Evolutionary conservation across 2,329 filamentous ascomycete genomes (phyloP).

Genomic region (Aspergillus arachidicola): DNA sequence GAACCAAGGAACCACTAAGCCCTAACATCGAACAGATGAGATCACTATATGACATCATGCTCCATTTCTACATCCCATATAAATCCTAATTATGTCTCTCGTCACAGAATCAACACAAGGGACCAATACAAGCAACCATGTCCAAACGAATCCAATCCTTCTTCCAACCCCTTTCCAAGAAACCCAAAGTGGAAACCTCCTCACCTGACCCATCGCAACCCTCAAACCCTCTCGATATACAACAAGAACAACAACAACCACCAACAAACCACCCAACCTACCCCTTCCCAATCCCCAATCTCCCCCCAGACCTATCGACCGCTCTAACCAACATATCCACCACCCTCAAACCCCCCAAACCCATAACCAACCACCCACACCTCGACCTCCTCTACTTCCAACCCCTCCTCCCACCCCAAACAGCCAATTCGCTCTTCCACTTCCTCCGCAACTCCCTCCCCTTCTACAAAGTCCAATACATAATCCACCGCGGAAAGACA

Average conservation of each 20-base stretch:
- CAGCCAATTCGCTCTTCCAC: constrained; percentile 64
- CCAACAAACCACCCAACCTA: constrained; percentile 53
- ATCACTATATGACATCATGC: constrained; percentile 1
- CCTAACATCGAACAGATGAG: neutral
- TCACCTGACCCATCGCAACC: neutral
- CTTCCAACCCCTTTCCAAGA: constrained; percentile 57
- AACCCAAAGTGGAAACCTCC: constrained; percentile 25
- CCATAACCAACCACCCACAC: constrained; percentile 69
- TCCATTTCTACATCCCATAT: neutral
- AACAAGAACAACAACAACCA: constrained; percentile 8
- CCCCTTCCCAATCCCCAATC: constrained; percentile 54
- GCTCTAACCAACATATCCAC: constrained; percentile 23
- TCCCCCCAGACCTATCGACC: constrained; percentile 46
- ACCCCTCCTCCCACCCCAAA: constrained; percentile 65
- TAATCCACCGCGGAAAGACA: constrained; percentile 66
- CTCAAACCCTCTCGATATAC: constrained; percentile 18
- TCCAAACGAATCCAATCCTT: constrained; percentile 70
- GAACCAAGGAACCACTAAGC: constrained; percentile 1
- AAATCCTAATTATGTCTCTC: neutral
- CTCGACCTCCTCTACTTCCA: constrained; percentile 76
- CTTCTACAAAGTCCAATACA: constrained; percentile 76
- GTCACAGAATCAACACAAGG: neutral
- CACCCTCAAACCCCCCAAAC: constrained; percentile 55
- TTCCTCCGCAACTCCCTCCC: constrained; percentile 72
- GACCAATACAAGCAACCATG: constrained; percentile 26